Conservation (phyloP, 768 basidiomycete species). For the Cystofilobasidium bisporidii region DNA sequence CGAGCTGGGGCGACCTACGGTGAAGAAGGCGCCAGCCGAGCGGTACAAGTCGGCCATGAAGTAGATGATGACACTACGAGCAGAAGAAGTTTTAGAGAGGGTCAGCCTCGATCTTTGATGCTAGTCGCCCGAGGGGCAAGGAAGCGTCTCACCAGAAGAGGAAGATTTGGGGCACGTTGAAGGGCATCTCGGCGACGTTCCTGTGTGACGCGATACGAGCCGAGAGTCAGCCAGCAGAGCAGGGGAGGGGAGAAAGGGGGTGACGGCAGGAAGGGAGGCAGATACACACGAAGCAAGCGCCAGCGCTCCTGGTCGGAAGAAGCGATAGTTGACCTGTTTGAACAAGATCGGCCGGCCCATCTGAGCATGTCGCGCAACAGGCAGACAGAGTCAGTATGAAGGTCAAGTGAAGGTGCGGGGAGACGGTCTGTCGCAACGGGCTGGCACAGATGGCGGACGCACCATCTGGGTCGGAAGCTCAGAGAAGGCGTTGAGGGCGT, state of each 20-base stretch:
- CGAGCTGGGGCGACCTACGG: constrained; percentile 28
- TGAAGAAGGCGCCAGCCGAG: constrained; percentile 25
- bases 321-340: constrained; percentile 42
- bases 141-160: not conserved
- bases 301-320: constrained; percentile 39
- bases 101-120: not conserved
- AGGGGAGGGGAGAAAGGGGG: too few relatives aligned
- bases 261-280: too few relatives aligned
- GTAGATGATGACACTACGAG: constrained; percentile 31
- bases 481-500: constrained; percentile 42
- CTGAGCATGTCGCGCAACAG: too few relatives aligned
- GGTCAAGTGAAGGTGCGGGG: not conserved
- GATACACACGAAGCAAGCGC: constrained; percentile 43
- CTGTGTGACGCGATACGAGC: too few relatives aligned
- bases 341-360: constrained; percentile 58
- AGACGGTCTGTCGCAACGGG: not conserved
- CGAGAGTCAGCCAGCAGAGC: too few relatives aligned
- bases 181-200: constrained; percentile 43
- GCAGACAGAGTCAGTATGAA: not conserved
- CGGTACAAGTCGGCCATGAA: constrained; percentile 16
- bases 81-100: not conserved
- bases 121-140: not conserved
- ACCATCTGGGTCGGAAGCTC: constrained; percentile 33
- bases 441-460: constrained; percentile 35
- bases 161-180: constrained; percentile 35